phyloP scores from a whole-genome alignment of 192 early-diverging fungal species.

The Backusella liffmaniae region DNA sequence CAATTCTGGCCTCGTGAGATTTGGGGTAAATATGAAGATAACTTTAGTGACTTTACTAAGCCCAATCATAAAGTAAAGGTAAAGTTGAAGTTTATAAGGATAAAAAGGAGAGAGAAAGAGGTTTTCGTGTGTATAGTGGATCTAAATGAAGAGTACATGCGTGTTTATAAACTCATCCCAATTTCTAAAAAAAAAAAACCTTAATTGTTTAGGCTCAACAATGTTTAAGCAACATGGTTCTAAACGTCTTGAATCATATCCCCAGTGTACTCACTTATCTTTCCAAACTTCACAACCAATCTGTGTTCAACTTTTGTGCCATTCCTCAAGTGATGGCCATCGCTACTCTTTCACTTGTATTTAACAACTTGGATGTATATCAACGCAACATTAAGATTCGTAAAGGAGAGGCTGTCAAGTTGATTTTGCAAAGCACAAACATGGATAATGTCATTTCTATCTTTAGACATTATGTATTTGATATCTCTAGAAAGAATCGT shows the following conservation, averaged over 20 bases:
- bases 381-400: constrained; percentile 89
- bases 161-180: not conserved
- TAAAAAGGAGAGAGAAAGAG: not conserved
- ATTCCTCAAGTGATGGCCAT: constrained; percentile 99
- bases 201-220: constrained; percentile 53
- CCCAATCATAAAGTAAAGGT: constrained; percentile 62
- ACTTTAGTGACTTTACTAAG: constrained; percentile 68
- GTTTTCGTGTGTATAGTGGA: not conserved
- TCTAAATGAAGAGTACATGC: not conserved
- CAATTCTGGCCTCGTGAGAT: constrained; percentile 97
- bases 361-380: constrained; percentile 83
- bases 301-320: constrained; percentile 92
- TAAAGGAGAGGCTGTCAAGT: constrained; percentile 75
- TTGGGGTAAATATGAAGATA: constrained; percentile 82
- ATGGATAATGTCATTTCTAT: constrained; percentile 61
- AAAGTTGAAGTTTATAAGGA: not conserved
- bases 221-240: constrained; percentile 87
- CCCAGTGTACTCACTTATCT: constrained; percentile 90
- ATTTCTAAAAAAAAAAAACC: too few species aligned
- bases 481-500: constrained; percentile 60
- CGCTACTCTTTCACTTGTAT: constrained; percentile 82
- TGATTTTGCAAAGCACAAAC: constrained; percentile 58
- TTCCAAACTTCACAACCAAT: constrained; percentile 67
- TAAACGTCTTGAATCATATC: constrained; percentile 81
- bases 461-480: constrained; percentile 63